Evolutionary conservation across 2,329 filamentous ascomycete species (phyloP), one percentile per base, ranked within the genome.

Genomic region (Penicillium sp.): DNA sequence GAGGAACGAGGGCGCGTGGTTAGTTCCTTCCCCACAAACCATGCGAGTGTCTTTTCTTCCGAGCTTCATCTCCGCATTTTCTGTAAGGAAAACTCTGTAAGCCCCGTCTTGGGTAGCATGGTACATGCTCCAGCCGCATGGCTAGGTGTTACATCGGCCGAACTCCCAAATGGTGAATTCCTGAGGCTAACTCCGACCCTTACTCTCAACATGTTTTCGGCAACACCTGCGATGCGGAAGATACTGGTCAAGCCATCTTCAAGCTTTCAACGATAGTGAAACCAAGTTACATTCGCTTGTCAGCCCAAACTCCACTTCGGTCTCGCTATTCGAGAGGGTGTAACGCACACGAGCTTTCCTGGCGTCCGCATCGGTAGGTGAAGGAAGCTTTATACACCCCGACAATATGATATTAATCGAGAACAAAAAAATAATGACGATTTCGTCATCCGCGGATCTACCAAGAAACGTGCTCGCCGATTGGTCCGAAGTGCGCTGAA

Each of bases 101-200:
- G 1, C 13, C n/a, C 13, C 29, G 21, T 4, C 11, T 10, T 33
- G 14, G 31, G 46, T 44, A 43, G 29, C 27, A 48, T 48, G 53
- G 53, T 58, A 65, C 58, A 59, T 61, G 60, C 45, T 7, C 55
- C 41, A 48, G 53, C 58, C 62, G 53, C 62, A 64, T 65, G 63
- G 62, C 24, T 31, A n/a, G 48, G 22, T 59, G 62, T 63, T 63
- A 64, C 60, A 64, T 63, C 55, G 53, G 37, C 35, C 27, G n/a
- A 53, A 49, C 49, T 46, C 31, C 43, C 55, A 53, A 51, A 46
- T 53, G 50, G 58, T 56, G 41, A 37, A 55, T 65, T 61, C 56
- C 56, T 63, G 57, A 57, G 59, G 48, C 49, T 2, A 24, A 19
- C 37, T 4, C 44, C 19, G 19, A 11, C 19, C 10, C 3, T 22